Conservation (phyloP, 768 basidiomycete genomes). For the Hericium alpestre region DNA sequence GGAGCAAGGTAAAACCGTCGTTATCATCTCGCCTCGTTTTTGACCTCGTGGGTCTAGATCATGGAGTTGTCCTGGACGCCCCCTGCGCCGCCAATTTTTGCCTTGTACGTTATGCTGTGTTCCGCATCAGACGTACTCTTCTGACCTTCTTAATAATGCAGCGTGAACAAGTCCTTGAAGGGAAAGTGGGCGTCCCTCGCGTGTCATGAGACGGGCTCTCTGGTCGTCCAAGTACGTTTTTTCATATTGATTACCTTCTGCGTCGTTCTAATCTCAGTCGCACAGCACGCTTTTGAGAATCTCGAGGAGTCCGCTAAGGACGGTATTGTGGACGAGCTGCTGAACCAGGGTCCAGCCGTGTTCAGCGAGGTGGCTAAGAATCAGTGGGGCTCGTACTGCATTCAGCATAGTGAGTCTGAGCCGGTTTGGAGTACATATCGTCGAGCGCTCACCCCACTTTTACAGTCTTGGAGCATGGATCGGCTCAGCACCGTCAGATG, state of each 20-base stretch:
- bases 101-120: constrained; percentile 40
- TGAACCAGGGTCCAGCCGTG: constrained; percentile 55
- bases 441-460: constrained; percentile 3
- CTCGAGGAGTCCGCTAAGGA: constrained; percentile 76
- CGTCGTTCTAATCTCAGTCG: constrained; percentile 6
- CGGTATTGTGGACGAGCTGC: constrained; percentile 74
- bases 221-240: constrained; percentile 65
- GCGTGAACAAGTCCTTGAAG: constrained; percentile 79
- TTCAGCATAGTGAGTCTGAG: constrained; percentile 56
- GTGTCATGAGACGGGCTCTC: constrained; percentile 83
- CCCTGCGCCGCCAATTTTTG: constrained; percentile 81
- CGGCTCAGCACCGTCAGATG: constrained; percentile 60
- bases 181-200: constrained; percentile 86
- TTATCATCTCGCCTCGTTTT: constrained; percentile 2
- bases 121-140: background rate
- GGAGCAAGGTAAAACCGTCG: constrained; percentile 61
- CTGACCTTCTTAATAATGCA: constrained; percentile 18
- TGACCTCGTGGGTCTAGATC: constrained; percentile 34
- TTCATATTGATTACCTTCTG: background rate
- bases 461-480: constrained; percentile 77
- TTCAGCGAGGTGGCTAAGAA: constrained; percentile 76
- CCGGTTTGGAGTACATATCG: background rate
- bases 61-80: constrained; percentile 87
- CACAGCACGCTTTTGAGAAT: constrained; percentile 76
- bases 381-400: constrained; percentile 84